A percentile compares a stretch with the other conserved stretches of the same genome.
Evolutionary conservation across 1,139 yeast species (phyloP).

Genomic region (Candida albicans): DNA sequence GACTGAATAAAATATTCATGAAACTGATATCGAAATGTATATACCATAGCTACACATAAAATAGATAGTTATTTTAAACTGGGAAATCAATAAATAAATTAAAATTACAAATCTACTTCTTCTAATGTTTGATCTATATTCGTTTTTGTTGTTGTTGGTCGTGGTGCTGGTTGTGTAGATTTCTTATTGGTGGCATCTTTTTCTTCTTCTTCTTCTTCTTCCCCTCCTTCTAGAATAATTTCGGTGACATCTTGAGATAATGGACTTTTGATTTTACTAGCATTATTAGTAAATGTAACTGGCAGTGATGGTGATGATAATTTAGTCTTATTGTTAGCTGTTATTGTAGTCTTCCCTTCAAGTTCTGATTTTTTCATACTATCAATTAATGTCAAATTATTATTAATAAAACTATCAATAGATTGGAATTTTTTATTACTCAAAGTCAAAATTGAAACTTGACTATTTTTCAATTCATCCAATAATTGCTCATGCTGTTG

Average conservation of each 20-base stretch:
- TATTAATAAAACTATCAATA: constrained; percentile 31
- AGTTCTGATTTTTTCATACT: constrained; percentile 5
- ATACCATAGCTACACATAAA: neutral
- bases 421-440: constrained; percentile 20
- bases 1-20: constrained; percentile 34
- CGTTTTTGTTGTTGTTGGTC: neutral
- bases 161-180: neutral
- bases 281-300: constrained; percentile 1
- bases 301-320: neutral
- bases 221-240: constrained; percentile 4
- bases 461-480: constrained; percentile 22
- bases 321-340: neutral
- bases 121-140: constrained; percentile 10
- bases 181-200: no score
- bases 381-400: constrained; percentile 23
- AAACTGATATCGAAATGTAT: no score
- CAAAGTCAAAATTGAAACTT: constrained; percentile 21
- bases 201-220: no score
- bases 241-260: constrained; percentile 13
- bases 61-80: no score
- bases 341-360: neutral
- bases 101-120: constrained; percentile 10
- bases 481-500: constrained; percentile 23
- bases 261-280: constrained; percentile 11
- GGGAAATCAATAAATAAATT: neutral